Evolutionary conservation across 805 yeast genomes (phyloP), one percentile per base, ranked within the genome.

Genomic region (Ogataea paradorogensis): DNA sequence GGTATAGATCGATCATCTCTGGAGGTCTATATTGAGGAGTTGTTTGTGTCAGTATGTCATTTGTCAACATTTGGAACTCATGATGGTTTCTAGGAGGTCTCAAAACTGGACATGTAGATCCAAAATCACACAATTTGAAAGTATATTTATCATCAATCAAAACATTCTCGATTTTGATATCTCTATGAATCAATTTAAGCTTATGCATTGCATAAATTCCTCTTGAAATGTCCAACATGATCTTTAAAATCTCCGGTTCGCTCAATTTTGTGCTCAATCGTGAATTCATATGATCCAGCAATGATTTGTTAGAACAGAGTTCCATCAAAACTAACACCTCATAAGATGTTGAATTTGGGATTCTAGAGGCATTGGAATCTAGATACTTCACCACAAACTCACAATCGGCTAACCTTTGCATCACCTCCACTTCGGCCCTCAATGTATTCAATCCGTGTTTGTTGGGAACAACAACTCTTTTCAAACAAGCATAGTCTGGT

Each of bases 11-110:
- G 41, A 91, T 77, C 98, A 91, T 93, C 59, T 91, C 99, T 0
- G 99, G 99, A 0, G 95, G 73, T 47, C 99, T 71, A 59, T 91
- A 91, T 62, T 93, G 99, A 11, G 96, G 95, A 4, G 99, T 91
- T 0, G 99, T 91, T 57, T 91, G 95, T 47, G 82, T 79, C 54
- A 87, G 76, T 40, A 91, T 79, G 59, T 91, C 96, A 55, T 86
- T 87, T 40, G 86, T 84, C 24, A 90, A 67, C n/a, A 74, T 58
- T 47, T 82, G 85, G 58, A 83, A 83, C 58, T 84, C 91, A 42
- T 77, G 79, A 30, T 75, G 80, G 51, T 80, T 82, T 43, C 75
- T 76, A 2, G 96, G 96, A 2, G 95, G 84, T 14, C 84, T 66
- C 7, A 85, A 59, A 57, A 78, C 76, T 0, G 82, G 73, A 7